Evolutionary conservation across 2,329 filamentous ascomycete genomes (phyloP).

Genomic region (Diaporthe citriasiana): DNA sequence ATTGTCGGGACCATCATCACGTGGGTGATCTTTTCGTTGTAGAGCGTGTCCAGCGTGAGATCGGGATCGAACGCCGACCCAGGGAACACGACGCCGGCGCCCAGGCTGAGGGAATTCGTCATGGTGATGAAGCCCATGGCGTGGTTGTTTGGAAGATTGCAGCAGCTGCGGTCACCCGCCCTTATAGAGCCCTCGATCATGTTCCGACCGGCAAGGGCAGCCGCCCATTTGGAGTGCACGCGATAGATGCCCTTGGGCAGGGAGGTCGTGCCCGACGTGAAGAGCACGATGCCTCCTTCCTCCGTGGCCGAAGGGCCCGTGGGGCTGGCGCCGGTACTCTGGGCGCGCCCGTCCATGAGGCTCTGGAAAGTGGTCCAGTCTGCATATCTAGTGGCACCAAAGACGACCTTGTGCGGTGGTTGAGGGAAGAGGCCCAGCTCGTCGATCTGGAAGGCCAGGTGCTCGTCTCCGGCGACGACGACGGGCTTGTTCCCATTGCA

Average conservation of each 20-base stretch:
- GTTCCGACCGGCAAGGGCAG: neutral
- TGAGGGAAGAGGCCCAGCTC: neutral
- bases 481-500: slow-evolving; percentile 19
- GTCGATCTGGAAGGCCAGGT: slow-evolving; percentile 33
- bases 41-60: slow-evolving; percentile 27
- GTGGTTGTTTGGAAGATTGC: slow-evolving; percentile 35
- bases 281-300: slow-evolving; percentile 5
- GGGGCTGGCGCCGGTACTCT: neutral
- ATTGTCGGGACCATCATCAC: slow-evolving; percentile 33
- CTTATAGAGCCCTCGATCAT: neutral
- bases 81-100: neutral
- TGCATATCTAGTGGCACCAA: slow-evolving; percentile 16
- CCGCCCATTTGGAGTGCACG: neutral
- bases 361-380: slow-evolving; percentile 25
- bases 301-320: slow-evolving; percentile 5
- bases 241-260: slow-evolving; percentile 35
- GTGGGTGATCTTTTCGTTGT: slow-evolving; percentile 7
- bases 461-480: slow-evolving; percentile 15
- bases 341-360: slow-evolving; percentile 12
- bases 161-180: neutral
- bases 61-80: slow-evolving; percentile 21
- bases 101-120: neutral
- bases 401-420: slow-evolving; percentile 7
- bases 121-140: slow-evolving; percentile 30
- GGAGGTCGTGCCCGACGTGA: slow-evolving; percentile 34